Conservation (phyloP, 176 grass and related monocot species). For the Rhynchospora breviuscula region DNA sequence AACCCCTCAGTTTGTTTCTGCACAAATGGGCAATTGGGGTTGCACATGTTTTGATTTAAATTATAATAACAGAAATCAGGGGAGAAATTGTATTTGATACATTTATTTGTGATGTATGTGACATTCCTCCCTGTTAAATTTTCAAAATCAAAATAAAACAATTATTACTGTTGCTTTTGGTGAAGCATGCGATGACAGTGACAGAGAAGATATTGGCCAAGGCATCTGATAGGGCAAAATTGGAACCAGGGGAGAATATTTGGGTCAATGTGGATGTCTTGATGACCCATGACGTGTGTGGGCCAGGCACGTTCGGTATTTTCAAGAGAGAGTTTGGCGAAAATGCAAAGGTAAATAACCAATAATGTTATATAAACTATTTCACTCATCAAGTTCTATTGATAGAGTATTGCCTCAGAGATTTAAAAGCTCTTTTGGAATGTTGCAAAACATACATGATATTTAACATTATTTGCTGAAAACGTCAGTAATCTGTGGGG, state of each 20-base stretch:
- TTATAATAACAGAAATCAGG: not conserved
- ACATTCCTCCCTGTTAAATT: not conserved
- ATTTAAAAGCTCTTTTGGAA: not conserved
- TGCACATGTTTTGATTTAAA: not conserved
- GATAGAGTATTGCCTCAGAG: not conserved
- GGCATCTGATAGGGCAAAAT: constrained; percentile 47
- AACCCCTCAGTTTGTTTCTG: not conserved
- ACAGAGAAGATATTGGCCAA: constrained; percentile 96
- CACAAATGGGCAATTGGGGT: not conserved
- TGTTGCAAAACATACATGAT: not conserved
- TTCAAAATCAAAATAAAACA: not conserved
- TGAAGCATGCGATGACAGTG: constrained; percentile 78
- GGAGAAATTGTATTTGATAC: not conserved
- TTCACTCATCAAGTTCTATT: not conserved
- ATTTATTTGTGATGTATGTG: not conserved
- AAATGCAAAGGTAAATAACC: constrained; percentile 44
- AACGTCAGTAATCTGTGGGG: not conserved
- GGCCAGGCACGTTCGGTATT: constrained; percentile 63
- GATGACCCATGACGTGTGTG: constrained; percentile 90
- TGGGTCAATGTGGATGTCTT: constrained; percentile 96
- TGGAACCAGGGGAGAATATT: constrained; percentile 85
- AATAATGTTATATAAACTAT: not conserved
- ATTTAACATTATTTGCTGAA: not conserved
- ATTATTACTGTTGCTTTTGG: constrained; percentile 21
- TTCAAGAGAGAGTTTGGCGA: constrained; percentile 86